These are phyloP conservation scores for Kitagawia praeruptora DNA, from an alignment of 129 eudicot species.

Conservation along the genomic window DNA sequence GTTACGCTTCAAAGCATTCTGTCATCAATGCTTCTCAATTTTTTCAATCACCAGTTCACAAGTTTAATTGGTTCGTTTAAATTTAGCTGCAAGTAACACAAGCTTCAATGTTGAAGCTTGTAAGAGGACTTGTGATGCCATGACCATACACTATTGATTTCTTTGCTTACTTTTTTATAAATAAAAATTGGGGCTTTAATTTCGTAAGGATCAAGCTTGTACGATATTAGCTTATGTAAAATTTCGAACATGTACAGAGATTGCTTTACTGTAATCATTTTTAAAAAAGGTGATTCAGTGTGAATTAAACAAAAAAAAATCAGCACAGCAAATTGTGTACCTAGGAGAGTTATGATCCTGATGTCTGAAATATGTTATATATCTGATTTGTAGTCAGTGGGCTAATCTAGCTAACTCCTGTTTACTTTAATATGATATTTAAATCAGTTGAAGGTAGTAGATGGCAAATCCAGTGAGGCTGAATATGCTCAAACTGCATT, in stretches of 20 bases:
- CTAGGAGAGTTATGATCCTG: neutral
- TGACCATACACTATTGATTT: neutral
- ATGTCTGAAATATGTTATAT: neutral
- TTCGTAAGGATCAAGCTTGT: neutral
- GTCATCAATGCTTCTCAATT: neutral
- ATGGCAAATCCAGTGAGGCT: conserved; percentile 50
- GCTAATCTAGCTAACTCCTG: neutral
- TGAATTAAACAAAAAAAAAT: neutral
- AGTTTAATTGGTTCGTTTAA: neutral
- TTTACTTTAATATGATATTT: neutral
- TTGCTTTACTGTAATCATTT: neutral
- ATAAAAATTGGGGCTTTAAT: neutral
- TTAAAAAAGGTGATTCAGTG: neutral
- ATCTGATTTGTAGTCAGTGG: neutral
- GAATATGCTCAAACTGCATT: conserved; percentile 48
- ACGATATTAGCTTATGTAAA: neutral
- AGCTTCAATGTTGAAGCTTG: neutral
- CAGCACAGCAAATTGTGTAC: neutral
- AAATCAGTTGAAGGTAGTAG: conserved; percentile 55
- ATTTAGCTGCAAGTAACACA: neutral
- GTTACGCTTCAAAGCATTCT: neutral
- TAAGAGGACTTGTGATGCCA: neutral
- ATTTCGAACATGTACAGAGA: neutral
- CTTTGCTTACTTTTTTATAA: neutral
- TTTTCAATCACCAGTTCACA: neutral